phyloP scores from a whole-genome alignment of 805 yeast species.

The Schwanniomyces pseudopolymorphus region DNA sequence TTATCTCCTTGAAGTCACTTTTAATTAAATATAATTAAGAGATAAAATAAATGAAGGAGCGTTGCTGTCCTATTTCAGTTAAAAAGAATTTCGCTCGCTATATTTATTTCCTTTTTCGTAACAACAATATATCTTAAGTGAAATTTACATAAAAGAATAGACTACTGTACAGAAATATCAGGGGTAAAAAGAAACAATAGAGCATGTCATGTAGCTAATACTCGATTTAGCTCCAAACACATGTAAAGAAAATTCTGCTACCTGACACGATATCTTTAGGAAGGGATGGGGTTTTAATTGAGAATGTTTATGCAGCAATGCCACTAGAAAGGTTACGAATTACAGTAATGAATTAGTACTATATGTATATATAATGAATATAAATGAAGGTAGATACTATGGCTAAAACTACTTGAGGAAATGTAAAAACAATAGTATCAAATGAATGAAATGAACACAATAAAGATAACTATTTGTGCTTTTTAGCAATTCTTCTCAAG shows the following conservation, averaged over 20 bases:
- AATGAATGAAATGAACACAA: background rate
- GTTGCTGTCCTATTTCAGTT: background rate
- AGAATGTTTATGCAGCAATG: too few species aligned
- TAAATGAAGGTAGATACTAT: background rate
- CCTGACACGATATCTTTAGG: background rate
- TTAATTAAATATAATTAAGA: background rate
- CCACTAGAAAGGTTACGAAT: too few species aligned
- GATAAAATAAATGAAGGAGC: background rate
- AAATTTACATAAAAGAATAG: background rate
- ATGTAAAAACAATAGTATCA: background rate
- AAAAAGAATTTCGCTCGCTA: background rate
- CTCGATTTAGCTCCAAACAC: background rate
- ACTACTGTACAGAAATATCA: background rate
- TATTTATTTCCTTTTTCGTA: background rate
- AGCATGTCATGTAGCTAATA: background rate
- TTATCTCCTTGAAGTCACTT: background rate
- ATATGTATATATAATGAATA: background rate
- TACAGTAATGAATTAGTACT: background rate
- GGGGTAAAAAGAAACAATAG: background rate
- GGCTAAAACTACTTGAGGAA: background rate
- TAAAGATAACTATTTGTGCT: slow-evolving; percentile 53
- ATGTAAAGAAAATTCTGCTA: background rate
- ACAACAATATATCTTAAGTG: background rate
- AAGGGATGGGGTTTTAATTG: too few species aligned
- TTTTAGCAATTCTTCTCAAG: slow-evolving; percentile 83